Conservation (phyloP, 164 flowering plant species). For the Aristolochia contorta region DNA sequence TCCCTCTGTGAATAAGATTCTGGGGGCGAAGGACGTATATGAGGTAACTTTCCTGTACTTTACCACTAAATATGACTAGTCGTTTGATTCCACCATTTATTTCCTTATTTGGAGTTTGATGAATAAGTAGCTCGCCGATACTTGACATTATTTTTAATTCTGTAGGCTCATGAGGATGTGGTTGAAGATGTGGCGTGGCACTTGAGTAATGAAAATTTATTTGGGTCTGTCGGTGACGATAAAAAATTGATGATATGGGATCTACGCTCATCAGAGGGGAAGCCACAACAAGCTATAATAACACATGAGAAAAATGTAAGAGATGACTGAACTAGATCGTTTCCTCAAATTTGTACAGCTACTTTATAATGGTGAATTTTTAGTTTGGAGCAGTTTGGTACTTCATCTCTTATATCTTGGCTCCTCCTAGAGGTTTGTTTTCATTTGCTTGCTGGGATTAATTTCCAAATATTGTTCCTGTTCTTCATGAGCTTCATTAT, state of each 20-base stretch:
- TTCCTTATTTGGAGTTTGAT: not conserved
- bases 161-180: conserved; percentile 65
- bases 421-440: too few relatives aligned
- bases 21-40: conserved; percentile 46
- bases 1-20: conserved; percentile 37
- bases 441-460: too few relatives aligned
- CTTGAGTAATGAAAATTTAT: conserved; percentile 59
- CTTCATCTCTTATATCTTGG: too few relatives aligned
- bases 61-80: not conserved
- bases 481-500: too few relatives aligned
- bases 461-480: too few relatives aligned
- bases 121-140: not conserved
- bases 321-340: not conserved
- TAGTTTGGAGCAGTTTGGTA: too few relatives aligned
- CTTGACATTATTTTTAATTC: not conserved
- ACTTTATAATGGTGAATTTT: too few relatives aligned
- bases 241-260: conserved; percentile 73
- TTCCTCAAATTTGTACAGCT: too few relatives aligned
- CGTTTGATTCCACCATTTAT: not conserved
- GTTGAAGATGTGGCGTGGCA: conserved; percentile 95
- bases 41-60: conserved; percentile 32
- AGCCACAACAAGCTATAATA: conserved; percentile 46
- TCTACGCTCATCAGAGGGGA: conserved; percentile 36
- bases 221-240: conserved; percentile 98
- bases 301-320: conserved; percentile 82